Base-by-base conservation (phyloP, 148 eudicot species). In the Camellia sinensis region DNA sequence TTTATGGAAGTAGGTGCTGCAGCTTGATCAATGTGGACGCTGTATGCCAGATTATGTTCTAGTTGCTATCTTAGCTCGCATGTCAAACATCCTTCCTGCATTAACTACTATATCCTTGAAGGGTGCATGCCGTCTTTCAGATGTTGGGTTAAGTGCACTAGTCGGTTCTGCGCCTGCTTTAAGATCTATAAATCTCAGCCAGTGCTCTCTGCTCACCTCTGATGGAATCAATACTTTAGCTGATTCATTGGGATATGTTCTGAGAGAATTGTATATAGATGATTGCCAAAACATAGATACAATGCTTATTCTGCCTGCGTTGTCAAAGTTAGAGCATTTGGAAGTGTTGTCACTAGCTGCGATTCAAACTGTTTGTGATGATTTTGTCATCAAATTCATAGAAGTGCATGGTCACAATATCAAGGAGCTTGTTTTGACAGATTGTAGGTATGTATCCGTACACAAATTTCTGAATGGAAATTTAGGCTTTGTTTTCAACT, bases 101-200 rank as follows among this genome's bases (percentile, higher is more conserved):
- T 78, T 96, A 83, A 89, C 95, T 78, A 82, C 88, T 22, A 67
- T 93, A 62, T 96, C 99, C 11, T 84, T 93, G 87, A 93, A 85
- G 87, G 98, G 97, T 64, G 99, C 95, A 46, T 96, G 92, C 80
- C 99, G 99, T 67, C 87, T 96, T 81, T 87, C 97, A 70, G 99
- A 96, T 87, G 83, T 15, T 79, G 99, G 99, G 66, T 81, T 93
- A 41, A 80, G 80, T 68, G 79, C 89, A 59, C 90, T 96, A 60
- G 85, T 89, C 50, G 79, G 93, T 37, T 85, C 93, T 78, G 95
- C 98, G 17, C 92, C 95, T 83, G 80, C 85, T 67, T 77, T 96
- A 67, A 91, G 89, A 76, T 96, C 99, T 3, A 71, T 96, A 67
- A 91, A 93, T 83, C 91, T 96, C 72, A 85, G 95, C 77, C 97